A percentile compares a stretch with the other conserved stretches of the same genome.
Evolutionary conservation across 257 asterid species (phyloP).

Genomic region (Cordia subcordata): DNA sequence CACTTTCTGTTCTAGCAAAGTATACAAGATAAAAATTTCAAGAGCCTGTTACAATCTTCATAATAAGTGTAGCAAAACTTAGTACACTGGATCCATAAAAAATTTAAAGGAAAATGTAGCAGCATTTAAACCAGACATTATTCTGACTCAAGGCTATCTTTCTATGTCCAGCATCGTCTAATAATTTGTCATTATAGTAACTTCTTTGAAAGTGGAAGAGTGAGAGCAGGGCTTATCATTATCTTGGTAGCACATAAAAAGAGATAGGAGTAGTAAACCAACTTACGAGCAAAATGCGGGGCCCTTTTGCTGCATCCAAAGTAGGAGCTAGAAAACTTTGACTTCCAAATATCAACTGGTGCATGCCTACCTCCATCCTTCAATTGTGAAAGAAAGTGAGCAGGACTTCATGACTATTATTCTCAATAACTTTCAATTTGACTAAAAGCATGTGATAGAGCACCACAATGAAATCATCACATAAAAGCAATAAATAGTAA

Average conservation of each 20-base stretch:
- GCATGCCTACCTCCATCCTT: slow-evolving; percentile 61
- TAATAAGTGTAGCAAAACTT: too few relatives aligned
- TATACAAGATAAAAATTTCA: too few relatives aligned
- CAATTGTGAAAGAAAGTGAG: slow-evolving; percentile 21
- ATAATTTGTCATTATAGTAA: background rate
- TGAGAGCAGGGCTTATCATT: background rate
- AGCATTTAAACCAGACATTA: too few relatives aligned
- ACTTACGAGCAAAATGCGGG: slow-evolving; percentile 66
- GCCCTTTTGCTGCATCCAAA: slow-evolving; percentile 88
- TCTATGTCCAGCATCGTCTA: too few relatives aligned
- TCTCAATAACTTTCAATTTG: background rate
- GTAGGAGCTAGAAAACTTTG: slow-evolving; percentile 65
- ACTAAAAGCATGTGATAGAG: too few relatives aligned
- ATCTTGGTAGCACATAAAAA: background rate
- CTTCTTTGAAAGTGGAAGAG: background rate
- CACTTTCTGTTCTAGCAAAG: too few relatives aligned
- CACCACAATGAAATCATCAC: too few relatives aligned
- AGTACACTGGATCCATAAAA: too few relatives aligned
- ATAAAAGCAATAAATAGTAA: too few relatives aligned
- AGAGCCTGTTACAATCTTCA: too few relatives aligned
- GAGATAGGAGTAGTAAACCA: background rate
- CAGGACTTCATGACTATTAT: slow-evolving; percentile 13
- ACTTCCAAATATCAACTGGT: slow-evolving; percentile 87
- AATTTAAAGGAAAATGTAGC: too few relatives aligned
- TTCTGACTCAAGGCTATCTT: too few relatives aligned